phyloP scores from a whole-genome alignment of 148 eudicot genomes.

The Cornus controversa region DNA sequence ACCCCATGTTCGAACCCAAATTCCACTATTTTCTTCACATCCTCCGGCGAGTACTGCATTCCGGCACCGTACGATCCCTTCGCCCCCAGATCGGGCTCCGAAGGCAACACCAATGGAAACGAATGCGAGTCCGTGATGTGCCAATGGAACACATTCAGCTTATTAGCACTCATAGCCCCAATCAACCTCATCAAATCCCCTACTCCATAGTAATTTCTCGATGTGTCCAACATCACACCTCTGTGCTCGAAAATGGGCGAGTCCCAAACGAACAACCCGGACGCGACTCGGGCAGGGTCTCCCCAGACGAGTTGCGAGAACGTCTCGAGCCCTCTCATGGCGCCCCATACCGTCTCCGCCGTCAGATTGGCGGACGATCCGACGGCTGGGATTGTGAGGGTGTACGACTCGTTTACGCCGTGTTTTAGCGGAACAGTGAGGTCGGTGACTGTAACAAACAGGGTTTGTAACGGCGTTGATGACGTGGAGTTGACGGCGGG shows the following conservation, averaged over 20 bases:
- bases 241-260: constrained; percentile 58
- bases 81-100: constrained; percentile 58
- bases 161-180: constrained; percentile 65
- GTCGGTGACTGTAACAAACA: constrained; percentile 39
- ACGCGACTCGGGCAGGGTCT: constrained; percentile 28
- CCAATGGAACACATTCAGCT: constrained; percentile 96
- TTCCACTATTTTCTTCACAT: constrained; percentile 58
- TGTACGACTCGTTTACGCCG: constrained; percentile 77
- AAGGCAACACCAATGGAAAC: constrained; percentile 69
- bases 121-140: constrained; percentile 91
- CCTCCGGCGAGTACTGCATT: constrained; percentile 68
- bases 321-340: constrained; percentile 84
- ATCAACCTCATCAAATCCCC: constrained; percentile 64
- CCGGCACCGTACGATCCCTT: constrained; percentile 68
- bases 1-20: constrained; percentile 86
- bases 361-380: constrained; percentile 34
- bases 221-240: constrained; percentile 80
- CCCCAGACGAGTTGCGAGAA: constrained; percentile 55
- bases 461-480: constrained; percentile 22
- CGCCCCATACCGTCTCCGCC: constrained; percentile 82
- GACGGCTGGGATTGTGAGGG: constrained; percentile 42
- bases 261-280: constrained; percentile 54
- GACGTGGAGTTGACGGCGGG: constrained; percentile 25
- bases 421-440: constrained; percentile 41
- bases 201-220: constrained; percentile 66